Percentiles rank a stretch among this genome's conserved stretches.
These are phyloP conservation scores for Arthrobotrys iridis DNA, from an alignment of 2,329 filamentous ascomycete species.

Conservation along the genomic window DNA sequence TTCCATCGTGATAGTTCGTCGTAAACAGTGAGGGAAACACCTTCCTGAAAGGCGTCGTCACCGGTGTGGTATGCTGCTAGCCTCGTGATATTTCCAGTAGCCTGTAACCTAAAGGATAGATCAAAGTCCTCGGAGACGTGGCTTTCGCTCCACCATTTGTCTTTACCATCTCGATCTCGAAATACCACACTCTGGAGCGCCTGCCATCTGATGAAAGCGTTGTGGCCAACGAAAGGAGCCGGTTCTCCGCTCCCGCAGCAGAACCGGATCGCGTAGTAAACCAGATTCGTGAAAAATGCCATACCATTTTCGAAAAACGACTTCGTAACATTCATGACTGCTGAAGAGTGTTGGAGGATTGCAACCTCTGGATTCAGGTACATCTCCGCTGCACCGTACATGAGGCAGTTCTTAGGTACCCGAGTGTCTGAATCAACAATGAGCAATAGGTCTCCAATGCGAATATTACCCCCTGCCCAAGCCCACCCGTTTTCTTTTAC, in stretches of 20 bases:
- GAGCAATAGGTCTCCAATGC: constrained; percentile 72
- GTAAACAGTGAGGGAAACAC: constrained; percentile 77
- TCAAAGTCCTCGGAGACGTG: constrained; percentile 83
- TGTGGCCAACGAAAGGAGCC: constrained; percentile 80
- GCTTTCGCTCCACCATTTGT: constrained; percentile 78
- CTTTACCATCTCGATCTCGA: constrained; percentile 67
- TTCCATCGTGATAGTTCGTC: constrained; percentile 78
- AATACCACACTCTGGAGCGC: constrained; percentile 71
- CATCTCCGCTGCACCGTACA: constrained; percentile 78
- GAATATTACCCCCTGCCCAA: constrained; percentile 71
- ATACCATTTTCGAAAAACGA: constrained; percentile 80
- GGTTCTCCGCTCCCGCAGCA: constrained; percentile 77
- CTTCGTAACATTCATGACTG: constrained; percentile 79
- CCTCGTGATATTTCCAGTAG: constrained; percentile 73
- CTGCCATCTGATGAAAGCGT: constrained; percentile 77
- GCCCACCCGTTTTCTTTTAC: constrained; percentile 67
- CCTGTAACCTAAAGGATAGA: constrained; percentile 77
- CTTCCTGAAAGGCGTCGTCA: constrained; percentile 73
- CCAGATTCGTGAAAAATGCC: constrained; percentile 81
- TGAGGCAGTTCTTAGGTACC: constrained; percentile 73
- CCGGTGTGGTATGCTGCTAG: constrained; percentile 75
- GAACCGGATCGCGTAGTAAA: constrained; percentile 78
- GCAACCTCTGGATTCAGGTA: constrained; percentile 74
- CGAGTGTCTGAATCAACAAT: constrained; percentile 76
- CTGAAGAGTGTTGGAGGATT: constrained; percentile 77